Evolutionary conservation across 768 basidiomycete genomes (phyloP).

Genomic region (Lanmaoa rubissima): DNA sequence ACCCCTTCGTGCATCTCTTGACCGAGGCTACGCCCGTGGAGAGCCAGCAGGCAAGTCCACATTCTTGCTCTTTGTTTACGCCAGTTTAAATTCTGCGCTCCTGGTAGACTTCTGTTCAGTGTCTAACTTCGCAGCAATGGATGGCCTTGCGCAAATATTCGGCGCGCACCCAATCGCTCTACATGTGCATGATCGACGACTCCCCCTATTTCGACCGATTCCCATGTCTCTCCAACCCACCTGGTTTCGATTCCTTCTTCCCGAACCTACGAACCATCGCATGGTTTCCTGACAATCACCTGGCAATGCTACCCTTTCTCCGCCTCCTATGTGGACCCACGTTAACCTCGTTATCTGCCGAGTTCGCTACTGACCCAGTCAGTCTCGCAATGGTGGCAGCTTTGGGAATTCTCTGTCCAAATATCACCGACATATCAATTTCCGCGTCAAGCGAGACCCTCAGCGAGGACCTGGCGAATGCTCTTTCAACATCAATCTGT

Average conservation of each 20-base stretch:
- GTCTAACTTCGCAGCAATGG: slow-evolving; percentile 13
- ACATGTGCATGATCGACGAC: slow-evolving; percentile 22
- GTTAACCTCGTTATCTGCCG: slow-evolving; percentile 16
- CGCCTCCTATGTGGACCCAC: slow-evolving; percentile 25
- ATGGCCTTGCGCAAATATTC: slow-evolving; percentile 20
- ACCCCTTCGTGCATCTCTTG: slow-evolving; percentile 23
- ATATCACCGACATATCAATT: slow-evolving; percentile 18
- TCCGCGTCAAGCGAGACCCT: slow-evolving; percentile 7
- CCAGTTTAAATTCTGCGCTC: not conserved
- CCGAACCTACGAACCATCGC: slow-evolving; percentile 20
- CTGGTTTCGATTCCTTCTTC: slow-evolving; percentile 17
- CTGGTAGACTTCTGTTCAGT: not conserved
- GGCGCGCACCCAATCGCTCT: slow-evolving; percentile 17
- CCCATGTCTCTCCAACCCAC: slow-evolving; percentile 15
- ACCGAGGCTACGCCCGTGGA: not conserved
- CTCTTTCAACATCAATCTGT: slow-evolving; percentile 20
- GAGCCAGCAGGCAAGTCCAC: slow-evolving; percentile 11
- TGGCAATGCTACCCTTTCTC: slow-evolving; percentile 18
- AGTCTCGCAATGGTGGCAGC: slow-evolving; percentile 15
- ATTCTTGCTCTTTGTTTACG: not conserved
- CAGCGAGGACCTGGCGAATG: slow-evolving; percentile 7
- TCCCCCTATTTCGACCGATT: slow-evolving; percentile 6
- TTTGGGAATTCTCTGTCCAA: slow-evolving; percentile 19
- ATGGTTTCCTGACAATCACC: slow-evolving; percentile 25
- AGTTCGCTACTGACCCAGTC: slow-evolving; percentile 18